Base-by-base conservation (phyloP, 129 eudicot genomes). In the Artemisia argyi region DNA sequence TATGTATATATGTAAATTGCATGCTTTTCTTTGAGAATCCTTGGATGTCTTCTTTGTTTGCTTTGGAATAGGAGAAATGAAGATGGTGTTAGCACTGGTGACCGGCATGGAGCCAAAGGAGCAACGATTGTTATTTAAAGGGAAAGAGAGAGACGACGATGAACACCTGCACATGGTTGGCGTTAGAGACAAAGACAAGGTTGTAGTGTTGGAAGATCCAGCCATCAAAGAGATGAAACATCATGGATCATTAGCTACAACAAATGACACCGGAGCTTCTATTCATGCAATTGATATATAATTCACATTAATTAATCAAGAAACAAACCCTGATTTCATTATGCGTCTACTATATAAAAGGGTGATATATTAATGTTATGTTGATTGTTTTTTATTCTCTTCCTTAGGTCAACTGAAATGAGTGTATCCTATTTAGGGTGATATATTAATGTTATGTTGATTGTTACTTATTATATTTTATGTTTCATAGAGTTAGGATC, bases 91-190 rank as follows among this genome's bases (percentile, higher is more conserved):
- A 54, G 81, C 96, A 73, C 11, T 80, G 26, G 79, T 86, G 61
- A 90, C 85, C 13, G 78, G 79, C 20, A 75, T 90, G 88, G 80
- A 81, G 58, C 83, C 96, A 66, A 73, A 78, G 57, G 96, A 87
- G 81, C 96, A 90, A 50, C 87, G 96, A 77, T 72, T 87, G 3
- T 80, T 90, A 85, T 90, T 71, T 73, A 90, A 74, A 80, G 96
- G 96, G 66, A 90, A 90, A 54, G 93, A 90, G 55, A 84, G 90
- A 68, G 93, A 86, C 57, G 93, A 90, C 17, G 24, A 46, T 19
- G 96, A 90, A 28, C 80, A 90, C 55, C 65, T 90, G 19, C 96
- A 90, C 83, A 87, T 90, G 93, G 90, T 87, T 42, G 96, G 96
- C 13, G 93, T 90, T 24, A 73, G 75, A 74, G 88, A 90, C 80